Evolutionary conservation across 208 protist genomes (phyloP).

Genomic region (Polymyxa betae): DNA sequence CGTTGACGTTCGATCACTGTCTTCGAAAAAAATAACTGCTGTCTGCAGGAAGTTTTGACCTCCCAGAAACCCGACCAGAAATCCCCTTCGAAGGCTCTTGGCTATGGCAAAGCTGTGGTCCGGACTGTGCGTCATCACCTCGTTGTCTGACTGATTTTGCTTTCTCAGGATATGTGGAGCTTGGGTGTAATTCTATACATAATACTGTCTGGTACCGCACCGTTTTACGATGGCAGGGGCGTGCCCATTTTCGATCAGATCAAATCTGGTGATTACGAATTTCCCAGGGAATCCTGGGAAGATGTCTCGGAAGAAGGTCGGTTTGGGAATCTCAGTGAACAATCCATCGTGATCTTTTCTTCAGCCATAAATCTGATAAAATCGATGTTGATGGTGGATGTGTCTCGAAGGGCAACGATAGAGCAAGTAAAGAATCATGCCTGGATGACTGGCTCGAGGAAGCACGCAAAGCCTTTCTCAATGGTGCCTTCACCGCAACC

Average conservation of each 20-base stretch:
- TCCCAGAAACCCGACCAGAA: not conserved
- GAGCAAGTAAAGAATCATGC: slow-evolving; percentile 30
- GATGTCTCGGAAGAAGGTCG: not conserved
- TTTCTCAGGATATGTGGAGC: slow-evolving; percentile 40
- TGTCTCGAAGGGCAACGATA: not conserved
- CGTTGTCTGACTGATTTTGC: slow-evolving; percentile 17
- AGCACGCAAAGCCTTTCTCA: not conserved
- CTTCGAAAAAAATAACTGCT: not conserved
- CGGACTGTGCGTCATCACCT: not conserved
- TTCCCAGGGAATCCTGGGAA: slow-evolving; percentile 28
- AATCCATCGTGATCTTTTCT: not conserved
- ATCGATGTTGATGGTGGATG: not conserved
- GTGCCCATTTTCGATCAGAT: slow-evolving; percentile 33
- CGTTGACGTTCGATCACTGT: not conserved
- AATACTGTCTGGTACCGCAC: slow-evolving; percentile 32
- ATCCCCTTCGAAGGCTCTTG: not conserved
- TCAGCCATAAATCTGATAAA: slow-evolving; percentile 38
- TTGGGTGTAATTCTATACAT: slow-evolving; percentile 45
- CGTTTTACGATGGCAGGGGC: slow-evolving; percentile 30
- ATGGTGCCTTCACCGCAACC: not conserved
- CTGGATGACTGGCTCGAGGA: slow-evolving; percentile 6
- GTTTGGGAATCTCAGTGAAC: not conserved
- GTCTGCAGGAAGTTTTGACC: not conserved
- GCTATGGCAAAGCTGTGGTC: slow-evolving; percentile 40
- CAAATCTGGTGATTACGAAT: slow-evolving; percentile 37